Conservation (phyloP, 2,329 filamentous ascomycete species). For the Exophiala calicioides region DNA sequence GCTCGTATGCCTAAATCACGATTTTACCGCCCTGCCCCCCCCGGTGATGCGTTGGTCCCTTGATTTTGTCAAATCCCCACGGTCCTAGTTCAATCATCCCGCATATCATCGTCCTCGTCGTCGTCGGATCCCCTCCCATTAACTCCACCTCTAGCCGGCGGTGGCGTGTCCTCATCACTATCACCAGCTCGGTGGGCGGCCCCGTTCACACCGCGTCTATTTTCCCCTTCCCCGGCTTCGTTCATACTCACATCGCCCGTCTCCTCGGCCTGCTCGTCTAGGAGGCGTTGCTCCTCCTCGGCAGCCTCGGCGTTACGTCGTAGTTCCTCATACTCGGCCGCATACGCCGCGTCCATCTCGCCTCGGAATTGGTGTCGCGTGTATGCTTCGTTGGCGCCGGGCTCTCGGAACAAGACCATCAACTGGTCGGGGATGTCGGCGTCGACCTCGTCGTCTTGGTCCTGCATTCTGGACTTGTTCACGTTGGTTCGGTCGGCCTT, state of each 20-base stretch:
- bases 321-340: conserved; percentile 31
- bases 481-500: conserved; percentile 50
- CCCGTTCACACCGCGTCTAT: conserved; percentile 19
- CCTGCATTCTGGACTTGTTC: conserved; percentile 41
- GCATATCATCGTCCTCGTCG: conserved; percentile 27
- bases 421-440: conserved; percentile 50
- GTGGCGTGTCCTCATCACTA: conserved; percentile 17
- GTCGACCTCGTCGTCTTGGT: conserved; percentile 39
- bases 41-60: too few relatives aligned
- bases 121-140: conserved; percentile 16
- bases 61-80: too few relatives aligned
- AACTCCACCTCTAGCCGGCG: conserved; percentile 5
- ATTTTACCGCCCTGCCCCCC: too few relatives aligned
- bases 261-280: conserved; percentile 31
- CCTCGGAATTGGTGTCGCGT: conserved; percentile 45
- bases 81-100: conserved; percentile 28
- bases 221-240: conserved; percentile 26
- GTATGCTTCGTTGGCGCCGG: conserved; percentile 35
- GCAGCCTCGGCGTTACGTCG: conserved; percentile 14
- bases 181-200: conserved; percentile 11
- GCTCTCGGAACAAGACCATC: conserved; percentile 54
- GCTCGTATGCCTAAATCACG: too few relatives aligned
- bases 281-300: conserved; percentile 30
- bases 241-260: conserved; percentile 25
- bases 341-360: conserved; percentile 49